These are phyloP conservation scores for Ganoderma lingzhi DNA, from an alignment of 1,284 basidiomycete species.

Conservation along the genomic window DNA sequence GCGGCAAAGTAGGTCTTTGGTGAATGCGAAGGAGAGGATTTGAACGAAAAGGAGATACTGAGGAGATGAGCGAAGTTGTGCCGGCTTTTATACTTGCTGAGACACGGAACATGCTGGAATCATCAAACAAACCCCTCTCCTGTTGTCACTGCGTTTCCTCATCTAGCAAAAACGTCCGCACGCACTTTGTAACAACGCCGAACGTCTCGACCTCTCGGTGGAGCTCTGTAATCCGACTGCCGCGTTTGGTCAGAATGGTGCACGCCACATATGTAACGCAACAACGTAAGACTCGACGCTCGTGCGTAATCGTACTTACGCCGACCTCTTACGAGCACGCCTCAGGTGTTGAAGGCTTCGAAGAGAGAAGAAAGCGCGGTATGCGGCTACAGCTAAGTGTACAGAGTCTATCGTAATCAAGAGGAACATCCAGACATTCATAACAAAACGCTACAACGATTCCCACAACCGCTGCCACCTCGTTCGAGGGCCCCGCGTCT, in stretches of 20 bases:
- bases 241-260: constrained; percentile 31
- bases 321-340: constrained; percentile 10
- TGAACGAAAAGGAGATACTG: not conserved
- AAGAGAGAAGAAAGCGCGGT: not conserved
- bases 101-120: constrained; percentile 30
- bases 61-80: not conserved
- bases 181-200: not conserved
- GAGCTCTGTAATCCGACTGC: constrained; percentile 30
- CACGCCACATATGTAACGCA: constrained; percentile 30
- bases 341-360: not conserved
- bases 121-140: not conserved
- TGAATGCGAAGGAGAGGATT: constrained; percentile 7
- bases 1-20: constrained; percentile 5
- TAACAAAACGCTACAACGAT: constrained; percentile 43
- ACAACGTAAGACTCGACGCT: constrained; percentile 16
- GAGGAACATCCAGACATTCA: not conserved
- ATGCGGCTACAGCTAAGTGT: constrained; percentile 8
- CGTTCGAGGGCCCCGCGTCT: constrained; percentile 49
- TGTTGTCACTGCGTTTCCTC: constrained; percentile 2
- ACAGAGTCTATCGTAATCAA: constrained; percentile 18
- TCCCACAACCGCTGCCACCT: constrained; percentile 51
- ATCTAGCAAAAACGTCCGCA: constrained; percentile 4
- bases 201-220: not conserved
- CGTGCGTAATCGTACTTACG: constrained; percentile 18
- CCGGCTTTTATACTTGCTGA: constrained; percentile 21